A percentile compares a stretch with the other conserved stretches of the same genome.
phyloP scores from a whole-genome alignment of 768 basidiomycete genomes.

The Heimioporus sp. region DNA sequence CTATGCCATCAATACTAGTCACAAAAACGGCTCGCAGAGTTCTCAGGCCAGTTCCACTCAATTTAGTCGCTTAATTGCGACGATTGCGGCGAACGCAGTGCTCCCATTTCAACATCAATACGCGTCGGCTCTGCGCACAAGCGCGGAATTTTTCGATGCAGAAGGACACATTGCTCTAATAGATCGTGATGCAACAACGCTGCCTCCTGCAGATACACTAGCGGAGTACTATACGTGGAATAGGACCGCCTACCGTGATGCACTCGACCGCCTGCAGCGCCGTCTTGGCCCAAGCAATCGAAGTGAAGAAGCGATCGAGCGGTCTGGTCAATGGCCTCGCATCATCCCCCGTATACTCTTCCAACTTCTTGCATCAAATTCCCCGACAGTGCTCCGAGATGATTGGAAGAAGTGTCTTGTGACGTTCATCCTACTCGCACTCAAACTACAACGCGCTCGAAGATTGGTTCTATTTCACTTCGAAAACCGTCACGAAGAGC shows the following conservation, averaged over 20 bases:
- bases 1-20: not conserved
- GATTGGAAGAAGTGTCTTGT: slow-evolving; percentile 30
- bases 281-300: slow-evolving; percentile 9
- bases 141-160: not conserved
- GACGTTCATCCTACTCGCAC: slow-evolving; percentile 22
- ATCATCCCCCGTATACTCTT: slow-evolving; percentile 30
- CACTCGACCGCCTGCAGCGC: not conserved
- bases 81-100: not conserved
- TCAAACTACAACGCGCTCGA: slow-evolving; percentile 27
- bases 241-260: not conserved
- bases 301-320: slow-evolving; percentile 11
- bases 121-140: not conserved
- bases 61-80: not conserved
- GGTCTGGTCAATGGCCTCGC: slow-evolving; percentile 35
- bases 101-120: not conserved
- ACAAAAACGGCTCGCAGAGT: not conserved
- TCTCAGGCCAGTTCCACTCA: not conserved
- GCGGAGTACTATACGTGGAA: not conserved
- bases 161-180: not conserved
- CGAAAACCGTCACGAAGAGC: not conserved
- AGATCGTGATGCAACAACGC: not conserved
- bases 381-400: slow-evolving; percentile 2
- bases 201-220: not conserved
- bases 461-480: not conserved
- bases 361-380: slow-evolving; percentile 23